phyloP scores from a whole-genome alignment of 1,284 basidiomycete species.

The Inonotus obliquus region DNA sequence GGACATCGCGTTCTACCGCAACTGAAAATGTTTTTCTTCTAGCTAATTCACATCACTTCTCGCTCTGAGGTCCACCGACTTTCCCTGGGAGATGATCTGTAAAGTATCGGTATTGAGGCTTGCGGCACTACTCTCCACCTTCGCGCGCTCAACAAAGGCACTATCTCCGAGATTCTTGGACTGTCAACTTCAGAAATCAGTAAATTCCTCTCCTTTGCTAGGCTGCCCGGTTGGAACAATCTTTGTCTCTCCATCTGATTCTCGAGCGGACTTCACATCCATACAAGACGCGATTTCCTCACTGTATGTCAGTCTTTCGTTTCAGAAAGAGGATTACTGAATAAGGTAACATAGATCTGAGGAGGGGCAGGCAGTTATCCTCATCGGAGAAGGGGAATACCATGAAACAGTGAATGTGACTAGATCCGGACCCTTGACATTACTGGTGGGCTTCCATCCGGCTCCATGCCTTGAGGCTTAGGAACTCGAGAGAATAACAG shows the following conservation, averaged over 20 bases:
- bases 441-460: constrained; percentile 37
- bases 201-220: constrained; percentile 35
- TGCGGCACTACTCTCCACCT: not conserved
- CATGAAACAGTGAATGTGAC: constrained; percentile 57
- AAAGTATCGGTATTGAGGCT: not conserved
- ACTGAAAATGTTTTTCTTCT: too few species aligned
- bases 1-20: too few species aligned
- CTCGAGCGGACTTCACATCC: constrained; percentile 39
- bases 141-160: constrained; percentile 16
- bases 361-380: constrained; percentile 39
- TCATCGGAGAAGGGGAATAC: constrained; percentile 61
- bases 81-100: not conserved
- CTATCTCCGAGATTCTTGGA: constrained; percentile 42
- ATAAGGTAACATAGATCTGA: constrained; percentile 23
- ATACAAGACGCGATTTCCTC: constrained; percentile 51
- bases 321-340: not conserved
- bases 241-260: constrained; percentile 49
- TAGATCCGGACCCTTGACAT: constrained; percentile 46
- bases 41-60: too few species aligned
- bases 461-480: not conserved
- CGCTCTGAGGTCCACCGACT: too few species aligned
- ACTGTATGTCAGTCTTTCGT: constrained; percentile 34
- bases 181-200: constrained; percentile 49
- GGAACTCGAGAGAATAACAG: constrained; percentile 27
- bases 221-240: constrained; percentile 55